These are phyloP conservation scores for Casuarina glauca DNA, from an alignment of 306 rosid species.

Conservation along the genomic window DNA sequence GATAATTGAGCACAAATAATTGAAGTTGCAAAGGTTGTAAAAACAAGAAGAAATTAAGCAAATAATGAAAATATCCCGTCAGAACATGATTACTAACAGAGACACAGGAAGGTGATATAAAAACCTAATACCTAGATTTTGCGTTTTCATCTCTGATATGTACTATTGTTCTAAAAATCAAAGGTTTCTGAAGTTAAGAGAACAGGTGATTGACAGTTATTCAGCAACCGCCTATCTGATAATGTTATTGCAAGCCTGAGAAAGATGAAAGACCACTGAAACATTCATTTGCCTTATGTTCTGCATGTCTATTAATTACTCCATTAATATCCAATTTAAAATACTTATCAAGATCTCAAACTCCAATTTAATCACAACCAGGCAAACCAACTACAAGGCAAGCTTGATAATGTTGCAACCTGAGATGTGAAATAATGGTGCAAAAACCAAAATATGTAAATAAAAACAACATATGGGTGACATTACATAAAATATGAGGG, in stretches of 20 bases:
- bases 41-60: constrained; percentile 16
- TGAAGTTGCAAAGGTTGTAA: not conserved
- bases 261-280: not conserved
- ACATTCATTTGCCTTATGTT: not conserved
- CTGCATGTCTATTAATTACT: not conserved
- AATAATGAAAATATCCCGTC: constrained; percentile 15
- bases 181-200: constrained; percentile 7
- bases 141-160: not conserved
- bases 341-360: constrained; percentile 1
- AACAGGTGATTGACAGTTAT: not conserved
- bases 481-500: constrained; percentile 12
- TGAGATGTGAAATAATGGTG: not conserved
- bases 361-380: not conserved
- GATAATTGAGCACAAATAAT: constrained; percentile 17
- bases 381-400: not conserved
- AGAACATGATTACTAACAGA: not conserved
- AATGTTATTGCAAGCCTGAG: not conserved
- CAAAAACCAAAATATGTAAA: not conserved
- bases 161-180: not conserved
- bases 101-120: not conserved
- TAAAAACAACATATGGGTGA: not conserved
- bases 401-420: constrained; percentile 6
- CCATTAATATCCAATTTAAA: not conserved
- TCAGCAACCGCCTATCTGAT: not conserved
- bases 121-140: constrained; percentile 1